phyloP scores from a whole-genome alignment of 1,284 basidiomycete species.

The Cerrena zonata region DNA sequence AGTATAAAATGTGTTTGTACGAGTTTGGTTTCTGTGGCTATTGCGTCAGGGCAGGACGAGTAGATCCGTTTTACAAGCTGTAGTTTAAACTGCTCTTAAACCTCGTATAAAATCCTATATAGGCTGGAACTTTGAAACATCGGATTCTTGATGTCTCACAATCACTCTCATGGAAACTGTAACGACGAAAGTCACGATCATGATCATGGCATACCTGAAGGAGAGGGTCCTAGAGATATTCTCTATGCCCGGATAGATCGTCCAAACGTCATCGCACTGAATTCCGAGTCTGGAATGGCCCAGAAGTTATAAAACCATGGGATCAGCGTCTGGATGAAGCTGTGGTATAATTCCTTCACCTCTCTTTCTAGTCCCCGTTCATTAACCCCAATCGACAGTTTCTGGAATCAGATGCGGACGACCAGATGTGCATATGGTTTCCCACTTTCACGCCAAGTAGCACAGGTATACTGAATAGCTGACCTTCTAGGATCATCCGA shows the following conservation, averaged over 20 bases:
- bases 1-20: slow-evolving; percentile 10
- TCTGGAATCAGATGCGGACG: slow-evolving; percentile 77
- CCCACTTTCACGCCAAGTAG: slow-evolving; percentile 10
- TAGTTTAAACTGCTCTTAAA: too few species aligned
- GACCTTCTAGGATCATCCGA: slow-evolving; percentile 61
- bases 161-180: slow-evolving; percentile 46
- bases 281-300: slow-evolving; percentile 44
- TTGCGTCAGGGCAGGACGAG: too few species aligned
- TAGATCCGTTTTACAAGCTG: too few species aligned
- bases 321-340: slow-evolving; percentile 58
- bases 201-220: slow-evolving; percentile 31
- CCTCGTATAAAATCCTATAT: too few species aligned
- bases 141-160: slow-evolving; percentile 35
- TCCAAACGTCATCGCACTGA: slow-evolving; percentile 66
- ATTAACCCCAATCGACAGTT: slow-evolving; percentile 40
- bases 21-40: slow-evolving; percentile 12
- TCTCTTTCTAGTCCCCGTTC: background rate
- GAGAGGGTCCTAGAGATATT: slow-evolving; percentile 61
- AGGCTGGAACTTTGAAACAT: background rate
- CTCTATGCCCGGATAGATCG: slow-evolving; percentile 66
- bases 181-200: slow-evolving; percentile 49
- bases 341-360: slow-evolving; percentile 37
- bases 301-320: slow-evolving; percentile 72
- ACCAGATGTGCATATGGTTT: slow-evolving; percentile 59
- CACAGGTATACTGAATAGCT: background rate